Conservation (phyloP, 2,329 filamentous ascomycete species). For the Venturia oleaginea region DNA sequence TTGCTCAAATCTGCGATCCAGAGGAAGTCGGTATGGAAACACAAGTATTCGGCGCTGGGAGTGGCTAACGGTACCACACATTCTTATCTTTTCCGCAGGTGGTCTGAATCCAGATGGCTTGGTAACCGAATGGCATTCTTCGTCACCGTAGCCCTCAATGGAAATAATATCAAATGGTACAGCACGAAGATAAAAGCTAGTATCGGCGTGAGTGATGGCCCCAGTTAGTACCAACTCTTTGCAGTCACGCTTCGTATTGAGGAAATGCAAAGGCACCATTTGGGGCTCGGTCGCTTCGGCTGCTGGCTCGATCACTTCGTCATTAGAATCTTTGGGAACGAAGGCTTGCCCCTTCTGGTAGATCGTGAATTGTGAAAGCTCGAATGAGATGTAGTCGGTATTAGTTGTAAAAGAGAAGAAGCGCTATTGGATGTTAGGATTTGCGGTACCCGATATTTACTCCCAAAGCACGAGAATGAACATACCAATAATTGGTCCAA, state of each 20-base stretch:
- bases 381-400: neutral
- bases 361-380: neutral
- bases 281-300: constrained; percentile 14
- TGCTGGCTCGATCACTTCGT: neutral
- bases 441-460: neutral
- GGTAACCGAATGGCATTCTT: constrained; percentile 34
- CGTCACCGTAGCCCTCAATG: constrained; percentile 4
- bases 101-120: constrained; percentile 47
- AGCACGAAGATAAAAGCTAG: neutral
- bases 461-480: neutral
- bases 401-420: no score
- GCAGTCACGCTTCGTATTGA: constrained; percentile 16
- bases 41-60: constrained; percentile 51
- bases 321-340: neutral
- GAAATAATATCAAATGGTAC: neutral
- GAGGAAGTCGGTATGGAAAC: constrained; percentile 54
- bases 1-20: constrained; percentile 67
- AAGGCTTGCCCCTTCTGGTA: neutral
- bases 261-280: constrained; percentile 19
- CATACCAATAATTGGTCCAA: neutral
- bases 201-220: neutral
- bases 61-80: constrained; percentile 56
- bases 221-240: constrained; percentile 23
- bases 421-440: neutral
- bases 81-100: constrained; percentile 18